A percentile compares a stretch with the other conserved stretches of the same genome.
Evolutionary conservation across 2,329 filamentous ascomycete species (phyloP).

Genomic region (Simplicillium aogashimaense): DNA sequence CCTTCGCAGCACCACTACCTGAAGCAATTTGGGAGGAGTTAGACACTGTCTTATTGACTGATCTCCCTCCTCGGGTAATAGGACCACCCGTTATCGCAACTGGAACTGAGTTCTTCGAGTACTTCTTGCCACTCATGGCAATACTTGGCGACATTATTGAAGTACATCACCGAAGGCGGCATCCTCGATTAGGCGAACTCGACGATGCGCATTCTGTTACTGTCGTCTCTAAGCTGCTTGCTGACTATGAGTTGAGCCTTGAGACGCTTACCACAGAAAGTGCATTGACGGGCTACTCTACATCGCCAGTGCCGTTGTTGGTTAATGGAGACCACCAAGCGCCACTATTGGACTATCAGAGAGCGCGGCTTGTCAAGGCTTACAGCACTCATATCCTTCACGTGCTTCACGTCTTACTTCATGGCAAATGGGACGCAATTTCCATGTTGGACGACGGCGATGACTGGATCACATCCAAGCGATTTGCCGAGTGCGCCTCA

Average conservation of each 20-base stretch:
- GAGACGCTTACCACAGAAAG: conserved; percentile 16
- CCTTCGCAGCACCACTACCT: conserved; percentile 22
- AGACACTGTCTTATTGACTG: conserved; percentile 17
- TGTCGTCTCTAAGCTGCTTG: conserved; percentile 24
- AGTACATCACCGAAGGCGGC: conserved; percentile 30
- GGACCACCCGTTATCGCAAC: conserved; percentile 28
- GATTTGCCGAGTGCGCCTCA: conserved; percentile 33
- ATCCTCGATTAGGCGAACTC: conserved; percentile 29
- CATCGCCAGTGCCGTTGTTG: conserved; percentile 4
- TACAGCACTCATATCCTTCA: conserved; percentile 38
- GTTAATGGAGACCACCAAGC: conserved; percentile 7
- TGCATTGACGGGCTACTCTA: conserved; percentile 4
- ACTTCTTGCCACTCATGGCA: conserved; percentile 37
- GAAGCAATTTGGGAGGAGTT: conserved; percentile 30
- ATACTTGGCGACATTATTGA: conserved; percentile 39
- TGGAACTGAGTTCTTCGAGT: conserved; percentile 36
- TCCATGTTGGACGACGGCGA: conserved; percentile 37
- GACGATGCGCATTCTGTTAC: conserved; percentile 22
- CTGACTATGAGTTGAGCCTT: conserved; percentile 28
- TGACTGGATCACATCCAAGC: conserved; percentile 35
- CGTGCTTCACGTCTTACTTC: conserved; percentile 35
- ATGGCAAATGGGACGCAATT: conserved; percentile 39
- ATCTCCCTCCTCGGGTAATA: conserved; percentile 20
- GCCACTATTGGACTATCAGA: conserved; percentile 15
- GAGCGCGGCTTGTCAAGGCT: conserved; percentile 28